These are phyloP conservation scores for Phycomyces blakesleeanus DNA, from an alignment of 192 early-diverging fungal genomes.

Conservation along the genomic window DNA sequence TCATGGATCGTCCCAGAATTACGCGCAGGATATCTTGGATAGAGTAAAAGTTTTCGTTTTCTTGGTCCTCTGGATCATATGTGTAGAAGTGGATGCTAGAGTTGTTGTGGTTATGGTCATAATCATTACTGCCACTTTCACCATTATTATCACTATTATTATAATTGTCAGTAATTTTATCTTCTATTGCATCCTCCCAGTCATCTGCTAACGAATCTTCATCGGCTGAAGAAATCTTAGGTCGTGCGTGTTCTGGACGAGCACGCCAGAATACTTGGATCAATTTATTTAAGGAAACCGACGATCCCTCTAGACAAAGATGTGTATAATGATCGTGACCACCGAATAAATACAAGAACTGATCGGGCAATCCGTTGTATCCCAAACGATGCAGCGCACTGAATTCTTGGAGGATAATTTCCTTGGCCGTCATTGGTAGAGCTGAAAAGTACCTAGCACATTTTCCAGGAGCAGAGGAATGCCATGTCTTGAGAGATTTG, in stretches of 20 bases:
- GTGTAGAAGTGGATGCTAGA: not conserved
- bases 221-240: not conserved
- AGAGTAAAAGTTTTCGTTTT: not conserved
- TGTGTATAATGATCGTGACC: not conserved
- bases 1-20: not conserved
- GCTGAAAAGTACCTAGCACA: not conserved
- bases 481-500: not conserved
- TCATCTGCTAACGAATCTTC: slow-evolving; percentile 1
- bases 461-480: not conserved
- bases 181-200: slow-evolving; percentile 10
- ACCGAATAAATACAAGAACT: not conserved
- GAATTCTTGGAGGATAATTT: not conserved
- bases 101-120: no score
- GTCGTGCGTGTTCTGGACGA: not conserved
- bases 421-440: not conserved
- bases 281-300: not conserved
- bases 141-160: no score
- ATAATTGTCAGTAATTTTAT: no score
- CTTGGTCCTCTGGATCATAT: not conserved
- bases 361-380: not conserved
- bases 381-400: not conserved
- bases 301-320: not conserved
- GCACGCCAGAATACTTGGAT: not conserved
- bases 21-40: not conserved
- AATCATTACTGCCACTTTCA: not conserved